Evolutionary conservation across 352 stramenopile species (phyloP).

Genomic region (Stramenopiles sp.): DNA sequence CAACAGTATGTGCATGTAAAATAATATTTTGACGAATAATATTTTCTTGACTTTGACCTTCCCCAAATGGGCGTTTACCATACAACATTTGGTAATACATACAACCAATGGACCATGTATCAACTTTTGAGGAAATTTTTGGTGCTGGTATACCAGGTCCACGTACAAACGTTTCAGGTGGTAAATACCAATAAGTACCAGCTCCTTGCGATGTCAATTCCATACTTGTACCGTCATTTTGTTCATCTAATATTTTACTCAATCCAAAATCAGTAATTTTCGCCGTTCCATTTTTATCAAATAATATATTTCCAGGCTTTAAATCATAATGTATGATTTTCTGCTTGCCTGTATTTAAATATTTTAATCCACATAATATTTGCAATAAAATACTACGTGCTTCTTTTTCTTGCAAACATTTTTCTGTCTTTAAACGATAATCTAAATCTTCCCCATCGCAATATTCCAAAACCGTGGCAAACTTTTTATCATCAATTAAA

Average conservation of each 20-base stretch:
- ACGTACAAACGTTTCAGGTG: slow-evolving; percentile 71
- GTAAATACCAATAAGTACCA: slow-evolving; percentile 82
- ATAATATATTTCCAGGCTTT: slow-evolving; percentile 78
- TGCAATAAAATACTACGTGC: slow-evolving; percentile 60
- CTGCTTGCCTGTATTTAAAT: slow-evolving; percentile 44
- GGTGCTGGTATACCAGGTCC: slow-evolving; percentile 18
- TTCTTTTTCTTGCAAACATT: slow-evolving; percentile 45
- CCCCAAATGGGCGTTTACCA: slow-evolving; percentile 62
- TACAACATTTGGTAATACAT: slow-evolving; percentile 86
- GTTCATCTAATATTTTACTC: slow-evolving; percentile 48
- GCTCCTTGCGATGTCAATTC: slow-evolving; percentile 74
- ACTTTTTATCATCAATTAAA: slow-evolving; percentile 68
- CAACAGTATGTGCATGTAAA: slow-evolving; percentile 47
- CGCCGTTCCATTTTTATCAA: slow-evolving; percentile 57
- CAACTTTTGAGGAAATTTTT: slow-evolving; percentile 51
- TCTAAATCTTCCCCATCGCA: slow-evolving; percentile 44
- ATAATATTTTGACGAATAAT: slow-evolving; percentile 45
- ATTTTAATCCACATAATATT: slow-evolving; percentile 54
- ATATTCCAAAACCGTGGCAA: slow-evolving; percentile 72
- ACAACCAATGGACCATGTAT: slow-evolving; percentile 76
- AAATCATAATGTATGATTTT: slow-evolving; percentile 77
- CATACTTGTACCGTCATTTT: slow-evolving; percentile 42
- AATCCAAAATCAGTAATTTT: slow-evolving; percentile 79
- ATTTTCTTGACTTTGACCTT: slow-evolving; percentile 57
- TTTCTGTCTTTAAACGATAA: slow-evolving; percentile 45